phyloP scores from a whole-genome alignment of 371 early-diverging fungal genomes.

The Nematocida sp. region DNA sequence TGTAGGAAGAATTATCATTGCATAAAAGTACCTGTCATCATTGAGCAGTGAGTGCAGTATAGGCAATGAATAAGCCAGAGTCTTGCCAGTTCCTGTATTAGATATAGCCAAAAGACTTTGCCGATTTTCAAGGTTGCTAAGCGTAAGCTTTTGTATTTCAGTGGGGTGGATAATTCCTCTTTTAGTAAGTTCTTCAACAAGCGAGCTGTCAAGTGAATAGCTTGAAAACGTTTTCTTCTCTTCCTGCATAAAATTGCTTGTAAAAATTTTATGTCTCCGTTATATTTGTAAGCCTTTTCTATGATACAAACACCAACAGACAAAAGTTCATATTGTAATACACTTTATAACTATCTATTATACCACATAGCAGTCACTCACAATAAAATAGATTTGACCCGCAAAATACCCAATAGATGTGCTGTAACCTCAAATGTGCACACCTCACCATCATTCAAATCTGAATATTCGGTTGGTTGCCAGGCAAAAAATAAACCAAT shows the following conservation, averaged over 20 bases:
- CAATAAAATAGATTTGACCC: too few species aligned
- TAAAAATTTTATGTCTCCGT: conserved; percentile 14
- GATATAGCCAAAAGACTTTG: conserved; percentile 93
- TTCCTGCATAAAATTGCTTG: conserved; percentile 2
- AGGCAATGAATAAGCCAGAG: conserved; percentile 90
- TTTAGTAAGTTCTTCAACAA: conserved; percentile 20
- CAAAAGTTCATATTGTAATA: too few species aligned
- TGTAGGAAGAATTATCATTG: conserved; percentile 85
- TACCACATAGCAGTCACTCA: too few species aligned
- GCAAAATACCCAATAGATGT: too few species aligned
- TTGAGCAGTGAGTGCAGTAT: conserved; percentile 77
- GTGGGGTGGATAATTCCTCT: conserved; percentile 65
- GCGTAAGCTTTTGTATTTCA: conserved; percentile 84
- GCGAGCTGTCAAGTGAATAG: conserved; percentile 1
- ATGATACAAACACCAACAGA: background rate
- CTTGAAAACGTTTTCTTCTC: conserved; percentile 8
- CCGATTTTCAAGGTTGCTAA: conserved; percentile 83
- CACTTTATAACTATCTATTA: too few species aligned
- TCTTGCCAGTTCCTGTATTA: conserved; percentile 94
- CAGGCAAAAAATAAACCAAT: background rate
- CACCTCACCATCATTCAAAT: too few species aligned
- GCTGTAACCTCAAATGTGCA: too few species aligned
- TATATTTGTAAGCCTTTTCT: background rate
- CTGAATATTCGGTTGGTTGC: too few species aligned
- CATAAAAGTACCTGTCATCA: conserved; percentile 66